Conservation (phyloP, 2,329 filamentous ascomycete species). For the Cytospora paraplurivora region DNA sequence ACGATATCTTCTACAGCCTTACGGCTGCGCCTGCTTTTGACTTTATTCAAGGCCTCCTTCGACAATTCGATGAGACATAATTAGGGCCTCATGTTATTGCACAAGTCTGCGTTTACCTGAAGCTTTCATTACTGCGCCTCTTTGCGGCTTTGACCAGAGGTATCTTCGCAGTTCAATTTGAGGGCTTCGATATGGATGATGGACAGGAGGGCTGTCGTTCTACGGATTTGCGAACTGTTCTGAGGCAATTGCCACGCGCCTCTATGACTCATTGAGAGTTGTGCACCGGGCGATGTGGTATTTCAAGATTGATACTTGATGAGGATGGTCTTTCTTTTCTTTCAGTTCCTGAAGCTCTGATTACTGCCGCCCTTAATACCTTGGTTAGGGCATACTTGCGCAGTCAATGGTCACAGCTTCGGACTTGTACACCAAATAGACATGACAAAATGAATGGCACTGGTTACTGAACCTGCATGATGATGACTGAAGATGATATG, state of each 20-base stretch:
- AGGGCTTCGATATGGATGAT: conserved; percentile 1
- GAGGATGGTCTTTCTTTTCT: neutral
- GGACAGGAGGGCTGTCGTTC: neutral
- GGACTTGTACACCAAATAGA: conserved; percentile 1
- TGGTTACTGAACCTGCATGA: neutral
- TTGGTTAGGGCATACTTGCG: conserved; percentile 11
- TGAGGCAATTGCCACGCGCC: conserved; percentile 5
- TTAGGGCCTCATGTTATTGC: neutral
- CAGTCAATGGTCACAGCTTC: conserved; percentile 12
- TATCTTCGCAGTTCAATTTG: neutral
- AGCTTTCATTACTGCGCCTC: neutral
- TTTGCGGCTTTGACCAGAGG: neutral
- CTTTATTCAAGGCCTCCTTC: neutral
- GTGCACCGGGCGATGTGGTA: neutral
- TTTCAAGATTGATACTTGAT: neutral
- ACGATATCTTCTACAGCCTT: too few species aligned
- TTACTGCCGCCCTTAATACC: conserved; percentile 14
- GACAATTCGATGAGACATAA: neutral
- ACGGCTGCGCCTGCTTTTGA: neutral
- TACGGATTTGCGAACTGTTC: neutral
- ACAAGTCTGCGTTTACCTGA: conserved; percentile 1
- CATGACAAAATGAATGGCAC: conserved; percentile 5
- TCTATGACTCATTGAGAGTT: neutral
- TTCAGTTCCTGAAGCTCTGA: conserved; percentile 9
- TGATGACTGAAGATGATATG: neutral